These are phyloP conservation scores for Trifolium dubium DNA, from an alignment of 306 rosid species.

Conservation along the genomic window DNA sequence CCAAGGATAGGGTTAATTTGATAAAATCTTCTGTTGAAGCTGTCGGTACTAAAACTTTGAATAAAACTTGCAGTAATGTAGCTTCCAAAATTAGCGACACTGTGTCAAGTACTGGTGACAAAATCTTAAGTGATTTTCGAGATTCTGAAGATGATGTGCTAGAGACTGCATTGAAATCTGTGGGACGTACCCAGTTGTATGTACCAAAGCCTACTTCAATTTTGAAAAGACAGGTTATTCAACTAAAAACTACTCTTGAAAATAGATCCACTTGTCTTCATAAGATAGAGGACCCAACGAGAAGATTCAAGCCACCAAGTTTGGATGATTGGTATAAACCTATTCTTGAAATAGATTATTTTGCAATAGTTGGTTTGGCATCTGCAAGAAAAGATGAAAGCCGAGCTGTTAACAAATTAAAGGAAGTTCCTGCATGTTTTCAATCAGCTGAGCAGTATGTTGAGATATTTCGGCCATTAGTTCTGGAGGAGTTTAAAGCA, in stretches of 20 bases:
- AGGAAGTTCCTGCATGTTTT: constrained; percentile 85
- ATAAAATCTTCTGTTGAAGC: constrained; percentile 49
- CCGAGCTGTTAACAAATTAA: constrained; percentile 55
- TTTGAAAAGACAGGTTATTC: constrained; percentile 84
- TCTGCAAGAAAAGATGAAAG: constrained; percentile 66
- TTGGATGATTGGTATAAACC: constrained; percentile 91
- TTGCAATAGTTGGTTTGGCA: constrained; percentile 67
- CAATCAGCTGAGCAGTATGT: constrained; percentile 86
- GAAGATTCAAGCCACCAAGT: constrained; percentile 84
- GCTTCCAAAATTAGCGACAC: constrained; percentile 45
- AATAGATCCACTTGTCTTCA: constrained; percentile 51
- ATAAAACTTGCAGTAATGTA: constrained; percentile 44
- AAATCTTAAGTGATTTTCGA: constrained; percentile 48
- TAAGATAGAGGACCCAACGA: constrained; percentile 61
- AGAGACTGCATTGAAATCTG: constrained; percentile 67
- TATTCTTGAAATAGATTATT: constrained; percentile 85
- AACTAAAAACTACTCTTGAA: constrained; percentile 68
- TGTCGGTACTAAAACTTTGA: constrained; percentile 44
- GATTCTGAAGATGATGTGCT: constrained; percentile 58
- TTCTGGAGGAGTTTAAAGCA: constrained; percentile 95
- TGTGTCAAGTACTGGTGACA: constrained; percentile 32
- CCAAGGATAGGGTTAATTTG: constrained; percentile 48
- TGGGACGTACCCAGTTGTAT: constrained; percentile 53
- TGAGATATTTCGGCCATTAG: constrained; percentile 80
- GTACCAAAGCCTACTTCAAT: constrained; percentile 60